A percentile compares a stretch with the other conserved stretches of the same genome.
Conservation (phyloP, 2,329 filamentous ascomycete species). For the Alternaria sp. region DNA sequence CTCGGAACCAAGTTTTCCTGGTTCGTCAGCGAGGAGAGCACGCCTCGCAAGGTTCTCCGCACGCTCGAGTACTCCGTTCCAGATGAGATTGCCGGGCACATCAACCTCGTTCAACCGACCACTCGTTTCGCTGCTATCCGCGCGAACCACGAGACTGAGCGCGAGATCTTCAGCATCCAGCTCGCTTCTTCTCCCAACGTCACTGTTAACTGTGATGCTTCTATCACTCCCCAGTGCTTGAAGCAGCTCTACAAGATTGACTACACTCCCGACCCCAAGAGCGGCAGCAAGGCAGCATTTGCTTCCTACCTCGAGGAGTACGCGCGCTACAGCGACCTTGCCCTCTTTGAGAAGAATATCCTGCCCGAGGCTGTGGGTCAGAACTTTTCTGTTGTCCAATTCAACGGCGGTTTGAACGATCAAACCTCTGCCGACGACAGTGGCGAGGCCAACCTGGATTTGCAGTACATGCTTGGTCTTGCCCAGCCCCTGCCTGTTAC, state of each 20-base stretch:
- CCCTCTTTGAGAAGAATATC: slow-evolving; percentile 54
- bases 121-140: slow-evolving; percentile 57
- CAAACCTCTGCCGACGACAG: slow-evolving; percentile 34
- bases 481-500: slow-evolving; percentile 63
- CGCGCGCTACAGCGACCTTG: slow-evolving; percentile 59
- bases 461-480: slow-evolving; percentile 67
- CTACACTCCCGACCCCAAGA: slow-evolving; percentile 56
- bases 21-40: slow-evolving; percentile 49
- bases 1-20: slow-evolving; percentile 60
- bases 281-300: slow-evolving; percentile 61
- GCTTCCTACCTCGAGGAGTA: slow-evolving; percentile 63
- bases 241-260: slow-evolving; percentile 61
- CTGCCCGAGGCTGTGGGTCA: slow-evolving; percentile 48
- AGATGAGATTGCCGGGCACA: slow-evolving; percentile 49
- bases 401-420: slow-evolving; percentile 36
- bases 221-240: slow-evolving; percentile 59
- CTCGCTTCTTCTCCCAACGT: slow-evolving; percentile 23
- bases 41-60: slow-evolving; percentile 54
- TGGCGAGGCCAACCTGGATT: slow-evolving; percentile 69
- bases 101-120: slow-evolving; percentile 62
- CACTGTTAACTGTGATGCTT: slow-evolving; percentile 31
- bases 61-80: slow-evolving; percentile 55
- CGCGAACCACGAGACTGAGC: slow-evolving; percentile 28
- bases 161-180: slow-evolving; percentile 28
- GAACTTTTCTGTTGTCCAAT: slow-evolving; percentile 54